Evolutionary conservation across 164 flowering plant species (phyloP).

Genomic region (Platanus orientalis): DNA sequence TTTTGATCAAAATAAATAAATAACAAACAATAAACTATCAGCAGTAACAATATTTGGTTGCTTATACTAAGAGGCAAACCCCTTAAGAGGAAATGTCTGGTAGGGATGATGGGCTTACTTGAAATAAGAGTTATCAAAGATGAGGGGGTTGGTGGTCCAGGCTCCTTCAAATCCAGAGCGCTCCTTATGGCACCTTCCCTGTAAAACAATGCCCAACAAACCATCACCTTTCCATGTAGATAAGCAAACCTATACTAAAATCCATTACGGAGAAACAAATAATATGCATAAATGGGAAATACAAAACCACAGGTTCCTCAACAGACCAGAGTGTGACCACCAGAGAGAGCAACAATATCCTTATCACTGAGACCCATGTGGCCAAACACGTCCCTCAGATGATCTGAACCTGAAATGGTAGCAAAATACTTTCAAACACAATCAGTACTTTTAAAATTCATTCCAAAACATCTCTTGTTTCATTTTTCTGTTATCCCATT

Average conservation of each 20-base stretch:
- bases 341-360: constrained; percentile 60
- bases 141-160: constrained; percentile 52
- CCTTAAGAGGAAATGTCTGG: background rate
- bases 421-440: background rate
- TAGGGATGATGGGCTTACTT: constrained; percentile 22
- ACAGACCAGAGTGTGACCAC: constrained; percentile 55
- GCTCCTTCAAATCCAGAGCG: constrained; percentile 68
- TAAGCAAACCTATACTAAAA: no score
- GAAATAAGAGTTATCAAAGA: constrained; percentile 59
- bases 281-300: background rate
- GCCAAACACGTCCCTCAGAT: constrained; percentile 44
- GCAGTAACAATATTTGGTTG: no score
- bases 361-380: constrained; percentile 54
- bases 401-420: constrained; percentile 42
- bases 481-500: background rate
- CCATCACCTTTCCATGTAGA: no score
- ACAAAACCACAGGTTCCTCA: background rate
- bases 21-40: no score
- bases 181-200: constrained; percentile 69
- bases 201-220: constrained; percentile 1
- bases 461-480: background rate
- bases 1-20: no score
- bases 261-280: background rate
- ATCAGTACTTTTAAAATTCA: background rate
- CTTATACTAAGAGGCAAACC: no score